Base-by-base conservation (phyloP, 805 yeast species). In the Candida manassasensis region DNA sequence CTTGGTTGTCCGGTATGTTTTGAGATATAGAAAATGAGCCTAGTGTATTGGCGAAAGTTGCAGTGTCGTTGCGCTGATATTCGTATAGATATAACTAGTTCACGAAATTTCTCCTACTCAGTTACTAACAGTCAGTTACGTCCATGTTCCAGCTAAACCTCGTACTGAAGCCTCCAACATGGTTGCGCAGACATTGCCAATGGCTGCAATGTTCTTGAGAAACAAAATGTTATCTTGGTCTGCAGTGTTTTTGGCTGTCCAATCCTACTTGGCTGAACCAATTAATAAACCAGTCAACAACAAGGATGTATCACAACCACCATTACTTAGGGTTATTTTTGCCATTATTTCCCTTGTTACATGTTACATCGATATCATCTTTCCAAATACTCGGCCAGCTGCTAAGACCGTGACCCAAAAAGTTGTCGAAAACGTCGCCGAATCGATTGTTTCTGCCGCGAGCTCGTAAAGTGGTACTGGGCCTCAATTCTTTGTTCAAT, bases 191-290 rank as follows among this genome's bases (percentile, higher is more conserved):
- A 65, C 80, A 12, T 70, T 78, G 60, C 83, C 84, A 21, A 74
- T 78, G 80, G 79, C 80, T 3, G 83, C 83, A 31, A 75, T 78
- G 77, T 77, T 78, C 56, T 66, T 78, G 73, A 72, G 69, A 47
- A 74, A 75, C 53, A 76, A 72, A 49, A 56, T 75, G 42, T 53
- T 76, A 46, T 63, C 79, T 9, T 75, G 83, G 83, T 58, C 78
- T 15, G 57, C 81, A 3, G 49, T 77, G 16, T 63, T 77, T 39
- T 66, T 74, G 40, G 65, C 77, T 4, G 46, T 75, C 17, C 77
- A 71, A 45, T 42, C 73, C 1, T 75, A 55, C 44, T 59, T 76
- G 49, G 70, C 63, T 39, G 70, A 67, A 37, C 73, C 73, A 6
- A 40, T 47, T 45, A 51, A 57, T 46, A 54, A 53, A 48, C 56